phyloP scores from a whole-genome alignment of 2,329 filamentous ascomycete genomes.

The Botrytis porri region DNA sequence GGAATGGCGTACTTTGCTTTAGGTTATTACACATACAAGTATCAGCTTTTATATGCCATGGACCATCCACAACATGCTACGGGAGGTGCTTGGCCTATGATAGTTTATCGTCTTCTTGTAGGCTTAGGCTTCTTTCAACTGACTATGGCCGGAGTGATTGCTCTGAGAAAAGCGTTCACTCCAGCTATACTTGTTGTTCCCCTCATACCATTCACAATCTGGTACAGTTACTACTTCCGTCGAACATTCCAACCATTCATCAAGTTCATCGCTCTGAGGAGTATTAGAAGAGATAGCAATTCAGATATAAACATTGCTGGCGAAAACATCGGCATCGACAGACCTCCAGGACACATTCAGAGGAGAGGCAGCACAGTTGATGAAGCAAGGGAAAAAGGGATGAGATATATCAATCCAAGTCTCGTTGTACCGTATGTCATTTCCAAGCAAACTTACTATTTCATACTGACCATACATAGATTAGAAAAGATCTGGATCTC shows the following conservation, averaged over 20 bases:
- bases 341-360: slow-evolving; percentile 30
- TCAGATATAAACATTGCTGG: slow-evolving; percentile 46
- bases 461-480: slow-evolving; percentile 40
- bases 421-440: slow-evolving; percentile 60
- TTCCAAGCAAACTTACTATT: background rate
- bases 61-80: slow-evolving; percentile 94
- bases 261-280: slow-evolving; percentile 86
- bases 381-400: slow-evolving; percentile 66
- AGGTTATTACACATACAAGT: slow-evolving; percentile 90
- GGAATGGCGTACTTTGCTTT: slow-evolving; percentile 81
- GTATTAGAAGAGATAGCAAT: slow-evolving; percentile 66
- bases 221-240: slow-evolving; percentile 83
- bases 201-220: slow-evolving; percentile 74
- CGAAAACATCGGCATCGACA: slow-evolving; percentile 35
- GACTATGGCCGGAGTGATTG: slow-evolving; percentile 84
- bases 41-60: slow-evolving; percentile 97
- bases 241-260: slow-evolving; percentile 84
- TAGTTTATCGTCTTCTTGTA: slow-evolving; percentile 85
- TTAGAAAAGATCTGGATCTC: slow-evolving; percentile 68
- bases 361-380: slow-evolving; percentile 59
- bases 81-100: slow-evolving; percentile 92
- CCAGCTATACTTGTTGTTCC: slow-evolving; percentile 72
- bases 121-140: slow-evolving; percentile 87
- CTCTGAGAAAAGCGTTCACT: slow-evolving; percentile 68
- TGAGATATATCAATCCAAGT: slow-evolving; percentile 74